Evolutionary conservation across 1,284 basidiomycete species (phyloP).

Genomic region (Xerocomus subilludens): DNA sequence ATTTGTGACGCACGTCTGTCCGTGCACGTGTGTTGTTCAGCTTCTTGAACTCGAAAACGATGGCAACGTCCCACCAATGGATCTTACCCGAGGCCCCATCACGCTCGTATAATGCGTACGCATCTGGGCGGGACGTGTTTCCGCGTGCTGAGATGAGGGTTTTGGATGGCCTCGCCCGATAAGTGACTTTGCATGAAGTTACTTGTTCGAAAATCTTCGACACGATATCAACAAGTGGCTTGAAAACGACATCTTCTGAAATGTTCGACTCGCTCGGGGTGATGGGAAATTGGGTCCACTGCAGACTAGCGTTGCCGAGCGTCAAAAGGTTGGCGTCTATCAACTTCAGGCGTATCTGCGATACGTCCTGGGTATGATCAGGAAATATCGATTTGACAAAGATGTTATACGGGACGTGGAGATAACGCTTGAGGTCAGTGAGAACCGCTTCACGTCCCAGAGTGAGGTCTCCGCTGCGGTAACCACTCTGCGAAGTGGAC

Average conservation of each 20-base stretch:
- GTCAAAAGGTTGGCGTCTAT: too few species aligned
- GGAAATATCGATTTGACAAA: neutral
- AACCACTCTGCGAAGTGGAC: neutral
- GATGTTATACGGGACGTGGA: conserved; percentile 5
- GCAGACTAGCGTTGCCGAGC: too few species aligned
- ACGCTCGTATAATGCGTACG: neutral
- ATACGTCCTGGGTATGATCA: too few species aligned
- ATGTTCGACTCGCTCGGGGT: too few species aligned
- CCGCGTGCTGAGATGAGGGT: neutral
- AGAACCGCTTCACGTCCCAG: conserved; percentile 10
- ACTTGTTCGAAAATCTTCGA: conserved; percentile 1
- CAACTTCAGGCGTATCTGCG: too few species aligned
- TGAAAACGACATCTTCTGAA: too few species aligned
- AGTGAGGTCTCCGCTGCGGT: conserved; percentile 6
- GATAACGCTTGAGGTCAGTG: conserved; percentile 9
- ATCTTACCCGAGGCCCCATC: neutral
- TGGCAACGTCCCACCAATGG: conserved; percentile 30
- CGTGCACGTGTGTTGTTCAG: neutral
- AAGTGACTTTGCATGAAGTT: neutral
- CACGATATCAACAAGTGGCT: conserved; percentile 4
- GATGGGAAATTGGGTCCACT: too few species aligned
- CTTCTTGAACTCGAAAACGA: conserved; percentile 35
- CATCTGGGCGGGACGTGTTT: conserved; percentile 31
- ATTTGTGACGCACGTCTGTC: too few species aligned
- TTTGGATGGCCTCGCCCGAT: neutral